Base-by-base conservation (phyloP, 495 filamentous ascomycete species). In the Gamarada debralockiae region DNA sequence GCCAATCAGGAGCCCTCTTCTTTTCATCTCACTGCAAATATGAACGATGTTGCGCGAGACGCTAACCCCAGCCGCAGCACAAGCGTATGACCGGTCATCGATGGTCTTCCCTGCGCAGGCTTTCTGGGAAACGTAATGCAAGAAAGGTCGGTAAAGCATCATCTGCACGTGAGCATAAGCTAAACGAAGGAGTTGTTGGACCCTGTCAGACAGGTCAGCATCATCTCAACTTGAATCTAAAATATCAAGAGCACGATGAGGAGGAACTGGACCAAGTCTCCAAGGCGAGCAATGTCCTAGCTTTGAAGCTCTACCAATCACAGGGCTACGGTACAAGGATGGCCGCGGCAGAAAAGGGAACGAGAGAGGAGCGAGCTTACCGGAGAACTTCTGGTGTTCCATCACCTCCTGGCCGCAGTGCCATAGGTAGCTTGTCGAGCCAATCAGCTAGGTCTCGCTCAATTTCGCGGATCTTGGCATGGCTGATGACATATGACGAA, bases 21-120 rank as follows among this genome's bases (percentile, higher is more conserved):
- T 86, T 55, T 92, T 89, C 82, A 97, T 97, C 57, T 93, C 87
- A 23, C 81, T 82, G 2, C 87, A 89, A 52, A 96, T 93, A 66
- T 96, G 92, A 29, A 97, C 82, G 50, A 98, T 93, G 61, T 96
- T 97, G 22, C 93, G 82, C 17, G 91, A 91, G 2, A 96, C 89
- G 59, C 84, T 89, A 48, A 98, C 86, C 53, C 89, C 93, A 3
- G 90, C 89, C n/a, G 90, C 87, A 6, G 90, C 93, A 63, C 92
- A 97, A 25, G 86, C 89, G 66, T 92, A 97, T 13, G 89, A 88
- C 34, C 89, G 80, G 62, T 92, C 86, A 56, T 96, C 92, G 31
- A 89, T 73, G n/a, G 76, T 76, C 54, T 85, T 84, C 8, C 79
- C 75, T 51, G 80, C 77, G 55, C 76, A 66, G 20, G 81, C 72